Base-by-base conservation (phyloP, 805 yeast species). In the Kodamaea leandrae region DNA sequence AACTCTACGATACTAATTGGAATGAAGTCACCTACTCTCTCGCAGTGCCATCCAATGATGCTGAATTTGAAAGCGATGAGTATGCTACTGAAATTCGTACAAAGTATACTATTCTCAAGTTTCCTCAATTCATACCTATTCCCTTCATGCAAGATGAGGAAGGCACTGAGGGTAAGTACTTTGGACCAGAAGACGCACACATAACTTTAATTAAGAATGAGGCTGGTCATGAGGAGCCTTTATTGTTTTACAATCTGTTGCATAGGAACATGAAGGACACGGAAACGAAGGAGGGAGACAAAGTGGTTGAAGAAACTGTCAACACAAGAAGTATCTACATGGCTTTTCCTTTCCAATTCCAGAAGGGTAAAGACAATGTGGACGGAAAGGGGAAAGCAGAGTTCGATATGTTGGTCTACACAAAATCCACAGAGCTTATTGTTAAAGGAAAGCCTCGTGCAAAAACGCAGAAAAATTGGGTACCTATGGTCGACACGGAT, bases 111-210 rank as follows among this genome's bases (percentile, higher is more conserved):
- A 42, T 44, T 1, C 17, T 50, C 19, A 36, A 42, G 18, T 64
- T 54, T 37, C 71, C 71, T 1, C 23, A 36, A 10, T 45, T 65
- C 24, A 29, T 64, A 10, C 60, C 64, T 6, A 51, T 64, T n/a
- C 66, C 68, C 8, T 54, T 59, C 32, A 57, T 43, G 40, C 61
- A 59, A 36, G 58, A 60, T 41, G 45, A 48, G 26, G 46, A 48
- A 20, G 49, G 56, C 40, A 50, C 45, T 7, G 45, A 48, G 8
- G 48, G 47, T 16, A 49, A 46, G 20, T 61, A 48, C 42, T 46
- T 61, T 37, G 80, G 81, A 0, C 76, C 80, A 2, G 78, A 76
- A 53, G 79, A 76, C 49, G 77, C 81, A 1, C 60, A 78, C 20
- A 54, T 75, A 21, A 46, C 72, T 4, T 39, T 67, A 7, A 59